phyloP scores from a whole-genome alignment of 2,329 filamentous ascomycete species.

The Talaromyces sp. region DNA sequence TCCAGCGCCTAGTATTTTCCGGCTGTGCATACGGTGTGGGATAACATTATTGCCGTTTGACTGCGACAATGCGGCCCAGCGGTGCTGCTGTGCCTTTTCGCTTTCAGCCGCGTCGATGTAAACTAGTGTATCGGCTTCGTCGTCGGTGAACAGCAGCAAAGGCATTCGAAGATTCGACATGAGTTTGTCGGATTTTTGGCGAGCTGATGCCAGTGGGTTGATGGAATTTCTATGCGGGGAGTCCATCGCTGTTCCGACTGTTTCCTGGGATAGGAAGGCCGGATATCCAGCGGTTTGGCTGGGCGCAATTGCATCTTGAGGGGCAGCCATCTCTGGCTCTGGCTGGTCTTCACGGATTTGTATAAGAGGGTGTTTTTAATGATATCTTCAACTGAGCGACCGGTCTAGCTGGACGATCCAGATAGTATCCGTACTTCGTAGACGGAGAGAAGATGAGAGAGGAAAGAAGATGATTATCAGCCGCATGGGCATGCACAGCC shows the following conservation, averaged over 20 bases:
- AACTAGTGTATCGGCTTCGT: conserved; percentile 33
- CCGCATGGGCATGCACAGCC: neutral
- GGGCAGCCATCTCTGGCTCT: neutral
- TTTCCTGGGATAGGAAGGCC: neutral
- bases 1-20: conserved; percentile 24
- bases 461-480: neutral
- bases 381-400: no score
- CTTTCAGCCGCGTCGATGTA: conserved; percentile 28
- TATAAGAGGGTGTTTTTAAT: no score
- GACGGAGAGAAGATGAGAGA: neutral
- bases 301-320: neutral
- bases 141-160: conserved; percentile 16
- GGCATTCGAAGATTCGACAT: conserved; percentile 12
- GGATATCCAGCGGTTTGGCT: neutral
- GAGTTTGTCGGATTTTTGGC: neutral
- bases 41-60: conserved; percentile 12
- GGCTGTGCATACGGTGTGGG: conserved; percentile 31
- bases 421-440: no score
- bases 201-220: neutral
- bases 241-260: neutral
- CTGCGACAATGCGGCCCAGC: conserved; percentile 4
- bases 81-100: neutral
- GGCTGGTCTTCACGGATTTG: no score
- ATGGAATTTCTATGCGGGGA: neutral
- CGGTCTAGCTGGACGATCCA: no score